Evolutionary conservation across 257 asterid species (phyloP).

Genomic region (Prunella vulgaris): DNA sequence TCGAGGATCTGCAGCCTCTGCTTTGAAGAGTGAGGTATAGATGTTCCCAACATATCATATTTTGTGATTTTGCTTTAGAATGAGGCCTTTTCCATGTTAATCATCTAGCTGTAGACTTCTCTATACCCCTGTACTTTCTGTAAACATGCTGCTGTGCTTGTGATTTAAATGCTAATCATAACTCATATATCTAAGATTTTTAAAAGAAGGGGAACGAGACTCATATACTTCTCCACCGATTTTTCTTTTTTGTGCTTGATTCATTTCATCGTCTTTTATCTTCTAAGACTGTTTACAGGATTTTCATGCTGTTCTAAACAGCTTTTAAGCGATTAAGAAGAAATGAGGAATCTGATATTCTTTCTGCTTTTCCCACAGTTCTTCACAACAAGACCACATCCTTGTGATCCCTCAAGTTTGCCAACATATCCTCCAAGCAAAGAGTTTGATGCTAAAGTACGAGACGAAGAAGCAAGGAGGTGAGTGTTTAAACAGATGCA

Average conservation of each 20-base stretch:
- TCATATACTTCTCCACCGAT: not conserved
- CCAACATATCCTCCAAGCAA: constrained; percentile 97
- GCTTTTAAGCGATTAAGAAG: not conserved
- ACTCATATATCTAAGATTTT: too few species aligned
- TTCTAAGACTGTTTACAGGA: not conserved
- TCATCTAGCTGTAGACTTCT: not conserved
- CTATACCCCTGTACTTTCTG: not conserved
- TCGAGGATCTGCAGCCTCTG: constrained; percentile 89
- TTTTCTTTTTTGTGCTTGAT: not conserved
- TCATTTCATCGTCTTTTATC: not conserved
- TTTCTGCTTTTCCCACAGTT: constrained; percentile 44
- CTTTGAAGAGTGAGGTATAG: constrained; percentile 82
- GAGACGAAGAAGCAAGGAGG: constrained; percentile 98
- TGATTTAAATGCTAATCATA: not conserved
- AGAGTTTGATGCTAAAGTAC: constrained; percentile 89
- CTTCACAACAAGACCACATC: constrained; percentile 71
- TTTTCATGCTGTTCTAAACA: constrained; percentile 11
- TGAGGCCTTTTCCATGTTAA: not conserved
- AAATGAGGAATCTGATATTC: constrained; percentile 18
- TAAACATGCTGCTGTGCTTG: too few species aligned
- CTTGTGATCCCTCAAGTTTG: constrained; percentile 90
- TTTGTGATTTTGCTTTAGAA: constrained; percentile 9
- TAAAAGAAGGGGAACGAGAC: not conserved
- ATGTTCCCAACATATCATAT: not conserved
- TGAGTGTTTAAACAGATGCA: constrained; percentile 17